Conservation (phyloP, 2,329 filamentous ascomycete species). For the Sodiomyces alkalinus region DNA sequence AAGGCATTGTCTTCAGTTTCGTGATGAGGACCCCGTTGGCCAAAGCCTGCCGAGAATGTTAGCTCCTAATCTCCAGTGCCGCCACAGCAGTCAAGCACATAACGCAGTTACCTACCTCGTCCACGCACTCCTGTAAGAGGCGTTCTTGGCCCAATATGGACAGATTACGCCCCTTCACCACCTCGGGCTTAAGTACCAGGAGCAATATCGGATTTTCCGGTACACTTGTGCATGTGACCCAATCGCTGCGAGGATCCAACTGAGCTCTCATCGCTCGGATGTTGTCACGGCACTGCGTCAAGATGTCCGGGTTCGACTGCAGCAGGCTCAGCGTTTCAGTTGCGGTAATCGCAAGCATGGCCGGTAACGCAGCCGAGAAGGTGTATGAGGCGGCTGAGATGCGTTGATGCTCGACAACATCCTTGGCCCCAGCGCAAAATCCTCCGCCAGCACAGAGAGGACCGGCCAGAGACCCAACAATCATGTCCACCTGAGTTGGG, state of each 20-base stretch:
- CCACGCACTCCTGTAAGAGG: conserved; percentile 80
- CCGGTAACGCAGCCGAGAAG: conserved; percentile 86
- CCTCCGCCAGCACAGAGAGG: conserved; percentile 85
- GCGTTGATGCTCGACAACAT: conserved; percentile 92
- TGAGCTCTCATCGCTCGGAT: conserved; percentile 74
- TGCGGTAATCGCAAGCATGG: conserved; percentile 87
- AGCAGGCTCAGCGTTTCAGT: conserved; percentile 80
- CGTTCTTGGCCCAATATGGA: conserved; percentile 65
- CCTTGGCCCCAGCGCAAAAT: conserved; percentile 83
- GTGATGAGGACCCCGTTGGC: conserved; percentile 83
- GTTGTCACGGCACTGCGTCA: conserved; percentile 69
- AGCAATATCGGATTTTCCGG: conserved; percentile 79
- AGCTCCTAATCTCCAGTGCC: too few species aligned
- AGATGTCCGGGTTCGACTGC: conserved; percentile 72
- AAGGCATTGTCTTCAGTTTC: conserved; percentile 64
- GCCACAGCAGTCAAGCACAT: too few species aligned
- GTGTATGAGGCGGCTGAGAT: conserved; percentile 88
- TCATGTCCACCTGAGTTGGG: conserved; percentile 88
- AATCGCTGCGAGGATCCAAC: conserved; percentile 85
- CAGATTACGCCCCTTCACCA: conserved; percentile 56
- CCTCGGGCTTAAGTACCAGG: conserved; percentile 68
- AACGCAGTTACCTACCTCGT: conserved; percentile 62
- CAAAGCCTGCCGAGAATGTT: conserved; percentile 41
- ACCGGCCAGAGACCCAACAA: conserved; percentile 81
- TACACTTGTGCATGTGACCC: conserved; percentile 69